These are phyloP conservation scores for Dactylellina cionopaga DNA, from an alignment of 2,329 filamentous ascomycete species.

Conservation along the genomic window DNA sequence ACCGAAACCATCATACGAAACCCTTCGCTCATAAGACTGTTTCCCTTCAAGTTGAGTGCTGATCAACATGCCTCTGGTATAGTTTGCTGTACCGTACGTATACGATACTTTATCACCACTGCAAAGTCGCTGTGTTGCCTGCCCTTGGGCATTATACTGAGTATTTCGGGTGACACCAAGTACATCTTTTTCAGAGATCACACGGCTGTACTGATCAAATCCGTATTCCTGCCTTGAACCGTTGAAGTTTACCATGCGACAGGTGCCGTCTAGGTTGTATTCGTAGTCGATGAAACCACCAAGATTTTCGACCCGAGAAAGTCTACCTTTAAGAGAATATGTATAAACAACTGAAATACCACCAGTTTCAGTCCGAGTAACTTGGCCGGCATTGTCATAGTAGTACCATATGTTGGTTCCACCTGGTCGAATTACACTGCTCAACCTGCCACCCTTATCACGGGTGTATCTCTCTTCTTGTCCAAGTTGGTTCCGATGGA, in stretches of 20 bases:
- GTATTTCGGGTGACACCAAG: neutral
- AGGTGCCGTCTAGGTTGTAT: neutral
- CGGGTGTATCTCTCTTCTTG: neutral
- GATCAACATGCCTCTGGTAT: neutral
- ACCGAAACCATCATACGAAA: conserved; percentile 1
- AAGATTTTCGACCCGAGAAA: neutral
- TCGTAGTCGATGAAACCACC: neutral
- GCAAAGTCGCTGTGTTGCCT: neutral
- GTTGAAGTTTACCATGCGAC: too few species aligned
- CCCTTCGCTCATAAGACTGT: neutral
- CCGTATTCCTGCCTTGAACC: neutral
- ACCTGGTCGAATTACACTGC: neutral
- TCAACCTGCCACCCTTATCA: neutral
- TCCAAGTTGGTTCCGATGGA: neutral
- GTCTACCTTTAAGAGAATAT: neutral
- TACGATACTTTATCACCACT: conserved; percentile 2
- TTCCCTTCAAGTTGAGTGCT: neutral
- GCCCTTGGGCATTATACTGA: neutral
- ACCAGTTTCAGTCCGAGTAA: neutral
- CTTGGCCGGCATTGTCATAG: neutral
- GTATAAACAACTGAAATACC: neutral
- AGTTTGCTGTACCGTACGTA: neutral
- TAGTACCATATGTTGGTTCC: neutral
- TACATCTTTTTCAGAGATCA: neutral
- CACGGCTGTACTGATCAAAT: neutral